A percentile compares a stretch with the other conserved stretches of the same genome.
Conservation (phyloP, 768 basidiomycete species). For the Mycena haematopus region DNA sequence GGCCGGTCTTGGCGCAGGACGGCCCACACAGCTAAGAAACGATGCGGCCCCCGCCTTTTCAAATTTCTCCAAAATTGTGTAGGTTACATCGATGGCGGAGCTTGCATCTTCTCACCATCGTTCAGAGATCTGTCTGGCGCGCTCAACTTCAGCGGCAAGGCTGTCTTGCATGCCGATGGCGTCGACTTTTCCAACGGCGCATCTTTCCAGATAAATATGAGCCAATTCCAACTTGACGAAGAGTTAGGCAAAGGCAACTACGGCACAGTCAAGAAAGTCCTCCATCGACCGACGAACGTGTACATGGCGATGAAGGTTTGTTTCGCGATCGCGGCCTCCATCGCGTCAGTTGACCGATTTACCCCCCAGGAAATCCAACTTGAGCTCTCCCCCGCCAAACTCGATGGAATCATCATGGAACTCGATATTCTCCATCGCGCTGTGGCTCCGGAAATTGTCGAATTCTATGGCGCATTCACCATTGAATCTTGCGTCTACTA, state of each 20-base stretch:
- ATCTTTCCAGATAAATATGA: constrained; percentile 94
- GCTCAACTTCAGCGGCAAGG: constrained; percentile 92
- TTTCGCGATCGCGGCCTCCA: constrained; percentile 21
- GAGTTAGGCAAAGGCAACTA: constrained; percentile 97
- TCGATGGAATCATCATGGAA: constrained; percentile 98
- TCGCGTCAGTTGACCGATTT: constrained; percentile 17
- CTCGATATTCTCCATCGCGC: constrained; percentile 97
- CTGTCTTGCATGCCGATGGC: constrained; percentile 88
- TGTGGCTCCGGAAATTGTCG: constrained; percentile 89
- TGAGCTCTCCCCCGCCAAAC: constrained; percentile 90
- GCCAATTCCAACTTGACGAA: constrained; percentile 86
- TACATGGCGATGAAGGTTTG: constrained; percentile 98
- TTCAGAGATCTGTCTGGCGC: constrained; percentile 93
- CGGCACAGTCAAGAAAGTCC: constrained; percentile 95
- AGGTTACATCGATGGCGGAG: constrained; percentile 40
- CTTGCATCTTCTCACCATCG: constrained; percentile 20
- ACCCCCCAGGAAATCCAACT: constrained; percentile 91
- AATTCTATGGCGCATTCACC: constrained; percentile 99
- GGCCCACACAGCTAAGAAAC: constrained; percentile 54
- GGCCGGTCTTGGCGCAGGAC: constrained; percentile 75
- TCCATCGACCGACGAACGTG: constrained; percentile 93
- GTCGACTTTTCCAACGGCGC: constrained; percentile 87
- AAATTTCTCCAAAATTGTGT: constrained; percentile 95
- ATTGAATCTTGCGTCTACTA: constrained; percentile 99
- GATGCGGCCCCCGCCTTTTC: constrained; percentile 73